Conservation (phyloP, 139 green algal genomes). For the Prasinococcaceae sp. region DNA sequence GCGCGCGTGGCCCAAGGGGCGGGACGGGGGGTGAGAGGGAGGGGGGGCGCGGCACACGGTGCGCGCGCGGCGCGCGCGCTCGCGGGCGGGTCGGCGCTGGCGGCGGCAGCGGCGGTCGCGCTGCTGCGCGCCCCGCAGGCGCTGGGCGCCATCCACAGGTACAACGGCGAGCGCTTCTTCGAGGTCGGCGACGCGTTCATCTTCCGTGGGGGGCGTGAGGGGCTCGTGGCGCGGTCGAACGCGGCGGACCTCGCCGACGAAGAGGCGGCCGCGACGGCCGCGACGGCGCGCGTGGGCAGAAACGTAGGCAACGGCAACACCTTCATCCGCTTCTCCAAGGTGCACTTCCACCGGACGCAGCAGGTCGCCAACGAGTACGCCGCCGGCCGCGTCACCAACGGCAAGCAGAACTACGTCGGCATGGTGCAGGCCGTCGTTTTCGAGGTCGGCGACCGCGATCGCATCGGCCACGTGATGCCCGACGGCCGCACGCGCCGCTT, state of each 20-base stretch:
- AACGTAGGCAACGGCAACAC: neutral
- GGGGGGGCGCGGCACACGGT: too few species aligned
- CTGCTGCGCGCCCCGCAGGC: too few species aligned
- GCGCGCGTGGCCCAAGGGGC: too few species aligned
- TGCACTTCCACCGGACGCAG: neutral
- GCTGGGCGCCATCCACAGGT: slow-evolving; percentile 18
- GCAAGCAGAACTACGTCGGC: too few species aligned
- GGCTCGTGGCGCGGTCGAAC: slow-evolving; percentile 24
- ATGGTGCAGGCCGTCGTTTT: slow-evolving; percentile 42
- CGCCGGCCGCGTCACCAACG: too few species aligned
- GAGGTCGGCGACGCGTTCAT: slow-evolving; percentile 24
- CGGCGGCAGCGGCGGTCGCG: too few species aligned
- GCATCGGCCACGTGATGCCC: slow-evolving; percentile 29
- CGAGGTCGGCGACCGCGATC: slow-evolving; percentile 36
- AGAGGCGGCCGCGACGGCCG: too few species aligned
- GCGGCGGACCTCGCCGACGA: too few species aligned
- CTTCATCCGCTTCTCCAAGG: neutral
- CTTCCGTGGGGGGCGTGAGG: slow-evolving; percentile 28
- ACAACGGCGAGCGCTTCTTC: slow-evolving; percentile 29
- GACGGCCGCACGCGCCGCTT: slow-evolving; percentile 21
- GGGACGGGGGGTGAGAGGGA: too few species aligned
- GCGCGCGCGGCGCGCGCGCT: too few species aligned
- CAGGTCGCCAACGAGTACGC: neutral
- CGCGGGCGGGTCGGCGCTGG: too few species aligned
- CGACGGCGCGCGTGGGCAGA: neutral